Conservation (phyloP, 768 basidiomycete genomes). For the Boletus huronensis region DNA sequence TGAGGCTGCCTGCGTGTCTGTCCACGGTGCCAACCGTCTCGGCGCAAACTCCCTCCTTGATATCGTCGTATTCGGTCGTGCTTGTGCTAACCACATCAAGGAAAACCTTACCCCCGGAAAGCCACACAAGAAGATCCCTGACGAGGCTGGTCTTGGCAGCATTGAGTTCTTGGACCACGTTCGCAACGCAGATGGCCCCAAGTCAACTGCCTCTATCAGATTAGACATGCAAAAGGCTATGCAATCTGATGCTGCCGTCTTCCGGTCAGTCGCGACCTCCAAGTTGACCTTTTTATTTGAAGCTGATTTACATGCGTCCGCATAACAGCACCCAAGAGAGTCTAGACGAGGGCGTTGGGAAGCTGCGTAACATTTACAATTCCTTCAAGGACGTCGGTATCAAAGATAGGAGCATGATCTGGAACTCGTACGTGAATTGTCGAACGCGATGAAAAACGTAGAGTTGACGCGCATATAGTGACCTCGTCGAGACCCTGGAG, state of each 20-base stretch:
- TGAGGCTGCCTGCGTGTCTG: slow-evolving; percentile 98
- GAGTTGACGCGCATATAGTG: slow-evolving; percentile 44
- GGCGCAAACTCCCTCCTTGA: slow-evolving; percentile 99
- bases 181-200: slow-evolving; percentile 75
- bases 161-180: slow-evolving; percentile 89
- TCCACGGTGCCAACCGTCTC: slow-evolving; percentile 98
- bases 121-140: slow-evolving; percentile 84
- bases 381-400: slow-evolving; percentile 89
- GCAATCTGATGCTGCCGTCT: slow-evolving; percentile 97
- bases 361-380: slow-evolving; percentile 82
- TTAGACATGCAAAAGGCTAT: slow-evolving; percentile 98
- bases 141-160: slow-evolving; percentile 79
- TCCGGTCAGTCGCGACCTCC: slow-evolving; percentile 52
- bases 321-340: slow-evolving; percentile 71
- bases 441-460: not conserved
- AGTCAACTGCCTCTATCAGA: slow-evolving; percentile 86
- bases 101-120: slow-evolving; percentile 87
- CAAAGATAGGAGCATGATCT: slow-evolving; percentile 99
- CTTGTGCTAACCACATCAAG: slow-evolving; percentile 96
- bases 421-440: slow-evolving; percentile 82
- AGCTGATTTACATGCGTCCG: slow-evolving; percentile 1
- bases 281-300: not conserved
- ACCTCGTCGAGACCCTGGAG: slow-evolving; percentile 95
- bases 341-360: slow-evolving; percentile 89
- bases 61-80: slow-evolving; percentile 98